These are phyloP conservation scores for Clavariopsis aquatica DNA, from an alignment of 495 filamentous ascomycete genomes.

Conservation along the genomic window DNA sequence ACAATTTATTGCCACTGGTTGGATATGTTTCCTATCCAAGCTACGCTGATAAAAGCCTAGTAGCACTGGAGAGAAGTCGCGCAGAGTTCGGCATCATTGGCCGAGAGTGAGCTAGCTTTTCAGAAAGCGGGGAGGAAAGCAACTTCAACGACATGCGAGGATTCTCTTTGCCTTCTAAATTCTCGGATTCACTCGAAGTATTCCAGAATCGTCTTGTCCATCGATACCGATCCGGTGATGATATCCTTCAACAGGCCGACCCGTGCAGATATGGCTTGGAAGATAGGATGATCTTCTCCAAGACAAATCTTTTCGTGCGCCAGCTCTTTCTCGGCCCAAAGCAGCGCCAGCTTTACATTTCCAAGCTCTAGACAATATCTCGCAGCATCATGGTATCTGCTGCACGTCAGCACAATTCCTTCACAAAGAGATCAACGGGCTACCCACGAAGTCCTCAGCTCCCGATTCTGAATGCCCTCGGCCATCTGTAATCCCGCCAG, in stretches of 20 bases:
- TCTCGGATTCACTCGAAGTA: background rate
- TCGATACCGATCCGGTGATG: background rate
- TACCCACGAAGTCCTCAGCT: slow-evolving; percentile 6
- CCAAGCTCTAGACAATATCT: background rate
- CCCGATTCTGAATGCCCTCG: slow-evolving; percentile 4
- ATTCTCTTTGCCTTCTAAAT: background rate
- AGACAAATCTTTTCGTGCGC: slow-evolving; percentile 1
- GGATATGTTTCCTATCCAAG: background rate
- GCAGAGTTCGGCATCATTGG: background rate
- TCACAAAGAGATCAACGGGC: background rate
- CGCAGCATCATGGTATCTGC: slow-evolving; percentile 11
- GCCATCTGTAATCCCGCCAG: background rate
- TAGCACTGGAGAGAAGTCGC: background rate
- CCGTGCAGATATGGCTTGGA: background rate
- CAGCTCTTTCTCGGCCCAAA: slow-evolving; percentile 12
- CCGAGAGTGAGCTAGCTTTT: background rate
- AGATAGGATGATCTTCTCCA: slow-evolving; percentile 8
- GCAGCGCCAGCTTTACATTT: slow-evolving; percentile 2
- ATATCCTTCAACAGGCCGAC: background rate
- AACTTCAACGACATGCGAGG: background rate
- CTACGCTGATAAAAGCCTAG: background rate
- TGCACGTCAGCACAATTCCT: background rate
- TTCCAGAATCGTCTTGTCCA: background rate
- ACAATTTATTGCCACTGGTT: background rate
- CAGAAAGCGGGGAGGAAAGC: background rate